phyloP scores from a whole-genome alignment of 2,329 filamentous ascomycete species.

The Exserohilum rostratum region DNA sequence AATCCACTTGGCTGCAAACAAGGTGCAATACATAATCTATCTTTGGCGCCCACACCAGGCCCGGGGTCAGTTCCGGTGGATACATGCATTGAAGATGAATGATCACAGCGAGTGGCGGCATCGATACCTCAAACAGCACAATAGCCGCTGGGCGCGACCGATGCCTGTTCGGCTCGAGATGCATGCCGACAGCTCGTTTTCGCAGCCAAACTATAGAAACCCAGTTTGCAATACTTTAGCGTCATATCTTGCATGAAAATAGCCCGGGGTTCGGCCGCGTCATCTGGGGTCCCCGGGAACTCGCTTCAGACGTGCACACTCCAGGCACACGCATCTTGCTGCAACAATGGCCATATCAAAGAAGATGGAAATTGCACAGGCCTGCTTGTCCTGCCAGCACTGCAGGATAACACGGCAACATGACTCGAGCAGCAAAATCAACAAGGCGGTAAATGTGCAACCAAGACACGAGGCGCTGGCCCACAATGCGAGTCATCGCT shows the following conservation, averaged over 20 bases:
- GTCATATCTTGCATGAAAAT: conserved; percentile 22
- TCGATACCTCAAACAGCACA: conserved; percentile 15
- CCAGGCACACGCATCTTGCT: conserved; percentile 3
- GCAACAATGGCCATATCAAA: background rate
- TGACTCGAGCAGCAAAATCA: background rate
- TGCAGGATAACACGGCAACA: background rate
- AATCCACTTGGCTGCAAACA: conserved; percentile 1
- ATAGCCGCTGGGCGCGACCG: conserved; percentile 9
- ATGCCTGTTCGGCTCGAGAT: conserved; percentile 5
- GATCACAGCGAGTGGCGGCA: conserved; percentile 10
- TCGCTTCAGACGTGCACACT: background rate
- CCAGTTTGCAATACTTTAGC: conserved; percentile 3
- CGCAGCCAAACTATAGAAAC: conserved; percentile 11
- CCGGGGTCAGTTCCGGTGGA: conserved; percentile 4
- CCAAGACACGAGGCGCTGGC: conserved; percentile 7
- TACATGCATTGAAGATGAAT: conserved; percentile 8
- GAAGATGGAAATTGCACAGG: background rate
- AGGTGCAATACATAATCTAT: background rate
- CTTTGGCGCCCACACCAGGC: conserved; percentile 4
- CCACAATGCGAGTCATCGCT: conserved; percentile 6
- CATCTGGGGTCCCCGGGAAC: conserved; percentile 5
- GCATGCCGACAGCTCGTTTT: conserved; percentile 14
- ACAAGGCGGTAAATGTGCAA: background rate
- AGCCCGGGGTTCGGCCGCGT: conserved; percentile 16
- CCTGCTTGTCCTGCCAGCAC: background rate